Base-by-base conservation (phyloP, 768 basidiomycete genomes). In the Coprinopsis marcescibilis region DNA sequence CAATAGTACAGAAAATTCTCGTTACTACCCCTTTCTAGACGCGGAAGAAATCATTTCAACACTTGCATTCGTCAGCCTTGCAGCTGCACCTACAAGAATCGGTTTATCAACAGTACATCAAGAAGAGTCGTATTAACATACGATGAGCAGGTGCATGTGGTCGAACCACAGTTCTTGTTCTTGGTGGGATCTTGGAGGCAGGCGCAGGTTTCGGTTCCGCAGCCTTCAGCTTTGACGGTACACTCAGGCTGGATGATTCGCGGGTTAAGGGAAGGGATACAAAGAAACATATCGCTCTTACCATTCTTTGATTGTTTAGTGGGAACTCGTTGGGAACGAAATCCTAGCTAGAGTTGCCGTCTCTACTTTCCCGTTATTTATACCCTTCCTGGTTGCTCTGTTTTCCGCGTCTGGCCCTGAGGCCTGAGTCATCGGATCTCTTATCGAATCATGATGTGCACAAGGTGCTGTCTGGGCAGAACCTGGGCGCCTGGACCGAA, bases 171-270 rank as follows among this genome's bases (percentile, higher is more conserved):
- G 38, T 43, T 57, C 41, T 62, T 57, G 56, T 65, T 65, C 61
- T 65, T 67, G n/a, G 68, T 60, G 25, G 65, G 57, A 24, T 65
- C 59, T 29, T 53, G 57, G 59, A 55, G 66, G 50, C 60, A 66
- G 40, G 52, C 54, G 57, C 69, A 71, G 45, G 48, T 49, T 25
- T 44, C 52, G 47, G 56, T 54, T 20, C 47, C 52, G 45, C 60
- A 62, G 36, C 52, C 54, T 43, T 55, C 55, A n/a, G 54, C 47
- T 49, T 60, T 59, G 33, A 50, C 52, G 48, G 55, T 50, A 45
- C 50, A 57, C 37, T 58, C 52, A 27, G 39, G 47, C 48, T 50
- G 33, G 13, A 30, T 8, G 14, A 27, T 39, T 24, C n/a, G 35
- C 23, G 25, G 14, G 49, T 7, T 20, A n/a, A 41, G 20, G 23